A percentile compares a stretch with the other conserved stretches of the same genome.
These are phyloP conservation scores for Boletus sp. DNA, from an alignment of 768 basidiomycete genomes.

Conservation along the genomic window DNA sequence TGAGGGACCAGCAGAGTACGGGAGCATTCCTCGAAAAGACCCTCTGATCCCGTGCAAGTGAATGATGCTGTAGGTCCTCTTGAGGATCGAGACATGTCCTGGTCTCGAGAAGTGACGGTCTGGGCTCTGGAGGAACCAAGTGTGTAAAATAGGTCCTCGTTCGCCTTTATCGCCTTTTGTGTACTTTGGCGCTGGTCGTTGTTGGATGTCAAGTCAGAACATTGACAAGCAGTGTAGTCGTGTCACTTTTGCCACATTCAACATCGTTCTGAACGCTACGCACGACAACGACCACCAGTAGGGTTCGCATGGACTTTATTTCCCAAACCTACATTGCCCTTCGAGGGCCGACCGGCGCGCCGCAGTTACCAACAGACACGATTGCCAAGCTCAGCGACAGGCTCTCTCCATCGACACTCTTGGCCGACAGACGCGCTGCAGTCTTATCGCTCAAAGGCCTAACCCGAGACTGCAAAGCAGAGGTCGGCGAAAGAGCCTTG, in stretches of 20 bases:
- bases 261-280: not conserved
- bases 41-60: too few relatives aligned
- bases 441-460: constrained; percentile 94
- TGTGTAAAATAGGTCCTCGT: too few relatives aligned
- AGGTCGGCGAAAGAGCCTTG: constrained; percentile 80
- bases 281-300: not conserved
- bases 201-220: not conserved
- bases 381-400: constrained; percentile 87
- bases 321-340: constrained; percentile 84
- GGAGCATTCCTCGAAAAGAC: too few relatives aligned
- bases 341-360: constrained; percentile 77
- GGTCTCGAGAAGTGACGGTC: too few relatives aligned
- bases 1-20: too few relatives aligned
- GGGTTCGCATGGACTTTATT: constrained; percentile 69
- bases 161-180: too few relatives aligned
- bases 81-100: too few relatives aligned
- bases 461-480: constrained; percentile 84
- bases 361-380: constrained; percentile 82
- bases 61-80: too few relatives aligned
- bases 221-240: not conserved
- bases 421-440: constrained; percentile 90
- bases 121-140: too few relatives aligned
- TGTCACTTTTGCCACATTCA: constrained; percentile 2
- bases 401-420: constrained; percentile 83
- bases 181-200: too few relatives aligned